Conservation (phyloP, 768 basidiomycete species). For the Pisolithus microcarpus region DNA sequence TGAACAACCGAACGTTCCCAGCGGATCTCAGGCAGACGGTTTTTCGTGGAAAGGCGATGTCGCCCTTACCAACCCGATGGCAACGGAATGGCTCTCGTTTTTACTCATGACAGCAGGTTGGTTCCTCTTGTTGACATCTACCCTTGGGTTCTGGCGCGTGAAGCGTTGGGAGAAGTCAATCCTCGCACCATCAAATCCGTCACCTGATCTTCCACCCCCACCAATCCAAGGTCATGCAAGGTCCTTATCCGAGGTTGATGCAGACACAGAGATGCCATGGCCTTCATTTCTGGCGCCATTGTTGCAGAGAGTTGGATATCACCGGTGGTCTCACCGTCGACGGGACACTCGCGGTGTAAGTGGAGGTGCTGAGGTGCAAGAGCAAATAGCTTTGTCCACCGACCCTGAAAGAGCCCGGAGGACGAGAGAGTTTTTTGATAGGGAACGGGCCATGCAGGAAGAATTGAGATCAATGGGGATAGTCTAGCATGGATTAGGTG, state of each 20-base stretch:
- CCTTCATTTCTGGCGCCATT: constrained; percentile 21
- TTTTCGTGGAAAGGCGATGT: constrained; percentile 33
- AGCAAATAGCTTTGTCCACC: constrained; percentile 21
- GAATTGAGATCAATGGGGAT: constrained; percentile 62
- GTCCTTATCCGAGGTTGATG: constrained; percentile 14
- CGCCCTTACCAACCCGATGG: constrained; percentile 49
- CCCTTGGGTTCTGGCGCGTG: constrained; percentile 85
- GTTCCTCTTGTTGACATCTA: constrained; percentile 84
- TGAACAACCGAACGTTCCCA: constrained; percentile 11
- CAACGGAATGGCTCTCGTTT: constrained; percentile 93
- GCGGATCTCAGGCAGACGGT: constrained; percentile 5
- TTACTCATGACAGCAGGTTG: constrained; percentile 89
- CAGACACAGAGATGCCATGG: constrained; percentile 16
- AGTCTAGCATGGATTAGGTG: constrained; percentile 29
- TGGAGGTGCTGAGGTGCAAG: constrained; percentile 17
- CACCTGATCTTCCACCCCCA: constrained; percentile 29
- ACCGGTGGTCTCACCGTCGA: constrained; percentile 19
- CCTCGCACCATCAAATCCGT: constrained; percentile 39
- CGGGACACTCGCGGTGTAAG: constrained; percentile 21
- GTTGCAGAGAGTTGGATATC: background rate
- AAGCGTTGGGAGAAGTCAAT: constrained; percentile 84
- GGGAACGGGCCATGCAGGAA: constrained; percentile 50
- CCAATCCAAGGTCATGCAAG: constrained; percentile 16
- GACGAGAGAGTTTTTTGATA: constrained; percentile 16
- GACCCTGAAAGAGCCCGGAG: background rate